These are phyloP conservation scores for Pythium apleroticum DNA, from an alignment of 352 stramenopile genomes.

Conservation along the genomic window DNA sequence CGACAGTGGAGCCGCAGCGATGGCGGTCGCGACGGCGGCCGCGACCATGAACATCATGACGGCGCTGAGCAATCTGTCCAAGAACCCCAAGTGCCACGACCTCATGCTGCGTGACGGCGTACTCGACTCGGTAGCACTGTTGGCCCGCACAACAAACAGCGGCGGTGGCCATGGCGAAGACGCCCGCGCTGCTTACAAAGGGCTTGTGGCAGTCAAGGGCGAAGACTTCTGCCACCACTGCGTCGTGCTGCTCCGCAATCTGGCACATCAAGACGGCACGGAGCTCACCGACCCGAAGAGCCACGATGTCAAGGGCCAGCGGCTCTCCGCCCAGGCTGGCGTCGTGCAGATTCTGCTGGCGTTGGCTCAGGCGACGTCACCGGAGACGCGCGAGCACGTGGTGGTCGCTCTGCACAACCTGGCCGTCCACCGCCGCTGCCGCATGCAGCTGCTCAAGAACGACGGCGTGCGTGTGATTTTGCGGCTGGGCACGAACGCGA, in stretches of 20 bases:
- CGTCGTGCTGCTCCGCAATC: constrained; percentile 62
- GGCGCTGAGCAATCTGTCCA: constrained; percentile 66
- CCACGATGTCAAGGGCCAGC: constrained; percentile 52
- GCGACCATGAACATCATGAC: constrained; percentile 58
- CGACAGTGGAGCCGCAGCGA: constrained; percentile 18
- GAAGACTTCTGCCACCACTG: constrained; percentile 72
- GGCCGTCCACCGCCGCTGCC: constrained; percentile 48
- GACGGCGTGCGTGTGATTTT: constrained; percentile 77
- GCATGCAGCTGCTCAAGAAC: constrained; percentile 68
- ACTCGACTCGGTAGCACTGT: constrained; percentile 49
- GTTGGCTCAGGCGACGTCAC: constrained; percentile 39
- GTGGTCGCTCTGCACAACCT: constrained; percentile 71
- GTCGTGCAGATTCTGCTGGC: constrained; percentile 62
- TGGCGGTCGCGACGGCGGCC: constrained; percentile 4
- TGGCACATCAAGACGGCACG: constrained; percentile 43
- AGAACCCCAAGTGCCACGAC: constrained; percentile 59
- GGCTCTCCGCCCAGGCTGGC: constrained; percentile 47
- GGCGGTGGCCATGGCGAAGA: constrained; percentile 25
- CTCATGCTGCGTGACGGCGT: constrained; percentile 74
- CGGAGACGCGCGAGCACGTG: constrained; percentile 68
- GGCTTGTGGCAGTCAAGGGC: constrained; percentile 55
- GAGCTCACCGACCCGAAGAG: neutral
- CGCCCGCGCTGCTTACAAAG: constrained; percentile 48
- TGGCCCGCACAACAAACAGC: constrained; percentile 31
- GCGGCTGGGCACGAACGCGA: constrained; percentile 41